Conservation (phyloP, 306 rosid species). For the Dalbergia oliveri region DNA sequence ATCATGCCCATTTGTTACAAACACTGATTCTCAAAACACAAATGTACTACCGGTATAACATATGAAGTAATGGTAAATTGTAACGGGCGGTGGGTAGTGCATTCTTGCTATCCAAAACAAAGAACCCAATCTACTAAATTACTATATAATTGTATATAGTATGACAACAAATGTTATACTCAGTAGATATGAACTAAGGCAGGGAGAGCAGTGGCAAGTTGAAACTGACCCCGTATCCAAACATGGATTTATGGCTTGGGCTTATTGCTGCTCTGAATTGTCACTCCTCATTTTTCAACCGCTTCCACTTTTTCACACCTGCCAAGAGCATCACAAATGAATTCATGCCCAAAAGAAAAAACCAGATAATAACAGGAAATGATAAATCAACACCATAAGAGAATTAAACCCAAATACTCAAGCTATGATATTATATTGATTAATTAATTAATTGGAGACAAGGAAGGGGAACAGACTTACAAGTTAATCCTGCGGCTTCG, state of each 20-base stretch:
- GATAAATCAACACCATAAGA: no score
- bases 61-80: background rate
- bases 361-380: background rate
- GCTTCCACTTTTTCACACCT: conserved; percentile 4
- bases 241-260: background rate
- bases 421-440: background rate
- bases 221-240: conserved; percentile 31
- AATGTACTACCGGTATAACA: background rate
- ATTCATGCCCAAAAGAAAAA: background rate
- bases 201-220: conserved; percentile 30
- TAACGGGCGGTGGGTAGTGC: background rate
- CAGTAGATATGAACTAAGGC: background rate
- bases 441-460: background rate
- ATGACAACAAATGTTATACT: conserved; percentile 17
- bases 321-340: conserved; percentile 23
- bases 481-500: conserved; percentile 52
- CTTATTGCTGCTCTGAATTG: background rate
- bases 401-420: background rate
- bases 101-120: conserved; percentile 27
- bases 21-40: conserved; percentile 4
- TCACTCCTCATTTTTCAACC: background rate
- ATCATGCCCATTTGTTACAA: conserved; percentile 1
- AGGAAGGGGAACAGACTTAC: conserved; percentile 36
- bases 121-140: conserved; percentile 23
- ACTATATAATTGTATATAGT: conserved; percentile 15